A percentile compares a stretch with the other conserved stretches of the same genome.
Evolutionary conservation across 768 basidiomycete species (phyloP).

Genomic region (Mycena vulgaris): DNA sequence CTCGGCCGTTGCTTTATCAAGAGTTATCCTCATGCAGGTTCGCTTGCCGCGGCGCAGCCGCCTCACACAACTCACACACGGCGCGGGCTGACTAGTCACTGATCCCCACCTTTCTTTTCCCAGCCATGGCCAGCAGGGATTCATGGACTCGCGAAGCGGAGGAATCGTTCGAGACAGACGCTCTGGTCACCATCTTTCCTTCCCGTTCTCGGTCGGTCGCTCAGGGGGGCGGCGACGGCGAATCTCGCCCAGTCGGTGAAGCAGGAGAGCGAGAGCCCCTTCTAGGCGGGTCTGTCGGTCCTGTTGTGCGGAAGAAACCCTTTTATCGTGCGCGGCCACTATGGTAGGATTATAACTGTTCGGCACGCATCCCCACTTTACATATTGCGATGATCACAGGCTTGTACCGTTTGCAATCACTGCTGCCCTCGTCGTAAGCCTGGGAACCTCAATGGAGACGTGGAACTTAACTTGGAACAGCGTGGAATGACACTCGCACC

Average conservation of each 20-base stretch:
- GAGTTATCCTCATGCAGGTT: too few relatives aligned
- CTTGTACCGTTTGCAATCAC: conserved; percentile 83
- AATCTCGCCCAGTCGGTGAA: background rate
- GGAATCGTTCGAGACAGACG: conserved; percentile 29
- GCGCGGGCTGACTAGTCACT: conserved; percentile 20
- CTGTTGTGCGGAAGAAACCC: conserved; percentile 56
- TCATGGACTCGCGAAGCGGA: conserved; percentile 1
- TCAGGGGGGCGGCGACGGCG: background rate
- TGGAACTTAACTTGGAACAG: conserved; percentile 54
- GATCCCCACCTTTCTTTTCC: conserved; percentile 10
- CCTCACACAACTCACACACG: too few relatives aligned
- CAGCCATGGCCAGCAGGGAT: conserved; percentile 18
- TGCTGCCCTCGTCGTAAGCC: conserved; percentile 75
- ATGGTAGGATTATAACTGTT: conserved; percentile 53
- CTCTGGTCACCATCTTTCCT: conserved; percentile 32
- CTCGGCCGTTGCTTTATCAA: background rate
- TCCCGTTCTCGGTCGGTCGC: conserved; percentile 34
- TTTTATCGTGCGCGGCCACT: conserved; percentile 68
- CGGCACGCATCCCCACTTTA: background rate
- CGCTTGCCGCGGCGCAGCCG: conserved; percentile 13
- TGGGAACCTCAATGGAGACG: background rate
- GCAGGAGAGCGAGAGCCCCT: conserved; percentile 38
- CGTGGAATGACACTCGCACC: conserved; percentile 89
- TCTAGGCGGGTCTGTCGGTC: conserved; percentile 22
- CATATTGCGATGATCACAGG: conserved; percentile 59